Percentiles rank a stretch among this genome's conserved stretches.
These are phyloP conservation scores for Diophrys sp. DNA, from an alignment of 73 alveolate species.

Conservation along the genomic window DNA sequence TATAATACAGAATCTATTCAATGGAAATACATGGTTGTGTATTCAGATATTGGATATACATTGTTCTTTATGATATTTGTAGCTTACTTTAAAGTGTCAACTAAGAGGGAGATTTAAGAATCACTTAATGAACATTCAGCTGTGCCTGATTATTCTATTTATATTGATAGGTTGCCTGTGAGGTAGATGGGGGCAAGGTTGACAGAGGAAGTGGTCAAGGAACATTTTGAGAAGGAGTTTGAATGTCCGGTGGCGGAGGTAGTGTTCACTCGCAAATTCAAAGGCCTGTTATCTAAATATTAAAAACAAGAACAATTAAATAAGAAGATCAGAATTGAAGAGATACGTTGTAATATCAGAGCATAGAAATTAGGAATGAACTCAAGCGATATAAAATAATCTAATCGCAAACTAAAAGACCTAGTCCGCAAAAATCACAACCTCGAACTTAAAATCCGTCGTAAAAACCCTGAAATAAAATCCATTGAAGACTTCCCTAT, in stretches of 20 bases:
- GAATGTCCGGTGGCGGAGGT: conserved; percentile 17
- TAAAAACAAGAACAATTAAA: conserved; percentile 7
- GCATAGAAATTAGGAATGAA: neutral
- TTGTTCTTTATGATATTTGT: conserved; percentile 6
- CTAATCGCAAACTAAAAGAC: neutral
- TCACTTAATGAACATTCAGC: neutral
- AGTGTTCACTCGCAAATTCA: conserved; percentile 11
- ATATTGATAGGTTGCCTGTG: conserved; percentile 12
- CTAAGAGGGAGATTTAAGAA: neutral
- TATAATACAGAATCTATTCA: neutral
- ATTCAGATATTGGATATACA: conserved; percentile 9
- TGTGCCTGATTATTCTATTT: conserved; percentile 7
- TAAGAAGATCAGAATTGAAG: conserved; percentile 5
- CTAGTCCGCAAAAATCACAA: conserved; percentile 20
- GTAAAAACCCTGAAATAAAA: conserved; percentile 10
- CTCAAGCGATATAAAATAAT: neutral
- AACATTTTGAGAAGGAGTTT: neutral
- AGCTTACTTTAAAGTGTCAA: neutral
- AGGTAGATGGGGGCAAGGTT: neutral
- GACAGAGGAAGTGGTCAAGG: neutral
- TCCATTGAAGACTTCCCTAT: conserved; percentile 13
- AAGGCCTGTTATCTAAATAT: conserved; percentile 5
- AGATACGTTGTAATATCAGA: conserved; percentile 1
- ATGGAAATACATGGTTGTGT: conserved; percentile 1
- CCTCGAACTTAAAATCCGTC: conserved; percentile 14